Percentiles rank a stretch among this genome's conserved stretches.
Conservation (phyloP, 108 stramenopile genomes). For the Skeletonema menzelii region DNA sequence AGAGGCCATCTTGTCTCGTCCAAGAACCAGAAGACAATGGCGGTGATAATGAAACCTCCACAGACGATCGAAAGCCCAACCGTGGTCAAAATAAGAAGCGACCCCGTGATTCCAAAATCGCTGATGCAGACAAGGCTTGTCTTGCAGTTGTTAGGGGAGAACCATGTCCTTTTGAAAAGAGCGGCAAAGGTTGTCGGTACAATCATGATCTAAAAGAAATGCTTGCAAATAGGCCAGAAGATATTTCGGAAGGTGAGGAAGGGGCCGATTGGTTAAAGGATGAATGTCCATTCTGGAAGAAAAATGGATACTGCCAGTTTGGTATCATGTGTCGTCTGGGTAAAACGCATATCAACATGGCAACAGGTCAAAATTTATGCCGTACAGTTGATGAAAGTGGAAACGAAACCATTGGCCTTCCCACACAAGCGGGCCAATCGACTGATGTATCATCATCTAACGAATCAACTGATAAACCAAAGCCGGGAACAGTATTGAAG, state of each 20-base stretch:
- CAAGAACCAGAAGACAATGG: slow-evolving; percentile 11
- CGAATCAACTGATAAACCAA: not conserved
- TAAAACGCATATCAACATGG: slow-evolving; percentile 65
- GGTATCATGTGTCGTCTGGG: slow-evolving; percentile 81
- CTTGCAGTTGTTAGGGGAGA: slow-evolving; percentile 56
- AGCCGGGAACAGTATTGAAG: not conserved
- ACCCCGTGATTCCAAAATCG: slow-evolving; percentile 64
- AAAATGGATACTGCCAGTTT: slow-evolving; percentile 58
- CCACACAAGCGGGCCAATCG: not conserved
- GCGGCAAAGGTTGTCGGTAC: slow-evolving; percentile 64
- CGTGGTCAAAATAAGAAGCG: slow-evolving; percentile 79
- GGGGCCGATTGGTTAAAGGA: slow-evolving; percentile 38
- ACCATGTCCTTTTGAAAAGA: slow-evolving; percentile 48
- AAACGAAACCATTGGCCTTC: slow-evolving; percentile 20
- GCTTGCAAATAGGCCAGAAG: slow-evolving; percentile 57
- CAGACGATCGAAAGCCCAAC: slow-evolving; percentile 10
- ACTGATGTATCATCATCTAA: not conserved
- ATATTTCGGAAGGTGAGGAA: slow-evolving; percentile 55
- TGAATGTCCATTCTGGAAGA: slow-evolving; percentile 39
- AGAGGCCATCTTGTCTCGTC: slow-evolving; percentile 34
- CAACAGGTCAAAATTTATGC: slow-evolving; percentile 69
- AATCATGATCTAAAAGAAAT: slow-evolving; percentile 81
- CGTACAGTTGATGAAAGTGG: slow-evolving; percentile 18
- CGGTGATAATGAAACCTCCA: not conserved
- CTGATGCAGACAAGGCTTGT: slow-evolving; percentile 61